Percentiles rank a stretch among this genome's conserved stretches.
These are phyloP conservation scores for Tetrahymena thermophila DNA, from an alignment of 73 alveolate genomes.

Conservation along the genomic window DNA sequence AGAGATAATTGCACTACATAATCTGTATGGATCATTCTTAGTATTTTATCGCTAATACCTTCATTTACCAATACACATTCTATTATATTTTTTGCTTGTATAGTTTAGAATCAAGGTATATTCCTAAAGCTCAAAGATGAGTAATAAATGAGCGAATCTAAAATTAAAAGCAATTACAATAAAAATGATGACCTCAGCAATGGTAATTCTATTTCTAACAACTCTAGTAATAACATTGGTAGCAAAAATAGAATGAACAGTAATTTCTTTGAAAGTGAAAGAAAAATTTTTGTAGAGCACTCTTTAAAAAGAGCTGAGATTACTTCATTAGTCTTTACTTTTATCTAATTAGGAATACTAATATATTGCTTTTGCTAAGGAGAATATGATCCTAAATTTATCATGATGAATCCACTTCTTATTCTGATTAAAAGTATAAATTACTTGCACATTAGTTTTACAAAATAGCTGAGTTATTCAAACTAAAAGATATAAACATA, in stretches of 20 bases:
- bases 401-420: background rate
- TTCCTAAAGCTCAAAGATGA: background rate
- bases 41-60: background rate
- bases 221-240: background rate
- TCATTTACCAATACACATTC: background rate
- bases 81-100: background rate
- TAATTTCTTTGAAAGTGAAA: background rate
- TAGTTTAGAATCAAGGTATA: background rate
- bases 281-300: background rate
- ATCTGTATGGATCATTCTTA: background rate
- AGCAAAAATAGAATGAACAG: background rate
- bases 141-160: background rate
- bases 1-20: background rate
- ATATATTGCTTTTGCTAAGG: background rate
- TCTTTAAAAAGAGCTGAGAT: background rate
- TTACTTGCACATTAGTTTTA: background rate
- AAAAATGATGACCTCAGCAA: background rate
- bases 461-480: background rate
- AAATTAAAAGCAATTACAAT: background rate
- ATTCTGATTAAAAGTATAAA: background rate
- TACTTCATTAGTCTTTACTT: background rate
- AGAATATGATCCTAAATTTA: background rate
- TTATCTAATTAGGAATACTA: background rate
- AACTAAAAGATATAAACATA: background rate
- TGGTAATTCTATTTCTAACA: background rate